Evolutionary conservation across 78 protist species (phyloP), one percentile per base, ranked within the genome.

Genomic region (Tieghemostelium lacteum): DNA sequence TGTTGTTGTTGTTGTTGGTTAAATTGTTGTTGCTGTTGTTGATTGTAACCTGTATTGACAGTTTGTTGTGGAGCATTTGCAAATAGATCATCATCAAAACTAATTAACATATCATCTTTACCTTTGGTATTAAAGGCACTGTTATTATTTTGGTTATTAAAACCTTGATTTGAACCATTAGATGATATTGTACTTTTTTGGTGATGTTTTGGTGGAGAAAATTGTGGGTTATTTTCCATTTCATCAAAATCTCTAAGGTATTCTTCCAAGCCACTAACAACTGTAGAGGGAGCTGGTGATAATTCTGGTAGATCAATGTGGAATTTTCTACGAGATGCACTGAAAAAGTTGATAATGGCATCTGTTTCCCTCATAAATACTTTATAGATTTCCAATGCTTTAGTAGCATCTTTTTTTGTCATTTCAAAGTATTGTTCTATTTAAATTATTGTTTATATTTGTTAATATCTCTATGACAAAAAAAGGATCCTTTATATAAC

Each of bases 361-460:
- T 88, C 83, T 19, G 93, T 88, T 37, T 88, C 93, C 66, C 87
- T 88, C 80, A 77, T 77, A 62, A 88, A 88, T 24, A 55, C 66
- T 29, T 88, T 88, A 62, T 88, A 88, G 26, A 88, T 75, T 5
- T 75, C 93, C 73, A 88, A 50, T 24, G 88, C 86, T 37, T 42
- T 88, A n/a, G 87, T 75, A 52, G 93, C 93, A 71, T 88, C 93
- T 75, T 74, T 75, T 69, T 88, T 88, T 60, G 86, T 77, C 93
- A 88, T 88, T 2, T 88, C 42, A 55, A 88, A 88, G 65, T 88
- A 88, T 49, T 66, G 34, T 75, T 88, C 93, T 88, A 50, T 10
- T 57, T 10, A 19, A 55, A 52, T 17, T 22, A 31, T 66, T 24
- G 40, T 70, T 17, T 16, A 19, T 49, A n/a, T n/a, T 36, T 37